Base-by-base conservation (phyloP, 345 rosid species). In the Aquilaria yunnanensis region DNA sequence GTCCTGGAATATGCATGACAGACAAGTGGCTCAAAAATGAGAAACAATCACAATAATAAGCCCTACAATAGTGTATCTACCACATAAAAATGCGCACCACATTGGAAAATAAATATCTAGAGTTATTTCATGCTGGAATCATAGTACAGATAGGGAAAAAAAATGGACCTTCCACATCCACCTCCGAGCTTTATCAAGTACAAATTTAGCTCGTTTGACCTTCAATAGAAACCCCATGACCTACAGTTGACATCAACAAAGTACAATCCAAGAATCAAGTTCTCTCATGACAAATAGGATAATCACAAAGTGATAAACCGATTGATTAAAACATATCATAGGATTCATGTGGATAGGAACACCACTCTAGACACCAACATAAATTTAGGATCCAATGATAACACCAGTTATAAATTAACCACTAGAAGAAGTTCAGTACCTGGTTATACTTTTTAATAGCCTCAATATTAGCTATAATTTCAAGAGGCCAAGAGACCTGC, bases 401-500 rank as follows among this genome's bases (percentile, higher is more conserved):
- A 45, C 34, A 37, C 46, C 57, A n/a, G 61, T 70, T 73, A 32
- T 16, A 66, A 61, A 6, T 23, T 11, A 72, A 61, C 65, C 68
- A 66, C 64, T 59, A 23, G 48, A 61, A 70, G 58, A 70, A 68
- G 49, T 37, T 37, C 43, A 50, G 32, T 76, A 94, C 99, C 91
- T 87, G 96, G 75, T 90, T 94, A 80, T 94, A 94, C 78, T 88
- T 94, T 77, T 84, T 90, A 68, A 90, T 94, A 57, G 93, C 85
- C 74, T 90, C 99, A 45, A 74, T 50, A 72, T 88, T 88, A 58
- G 91, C 97, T 70, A 90, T 91, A 70, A 94, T 96, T 80, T 90
- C 96, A 71, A 94, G 96, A 10, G 99, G 99, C 99, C 99, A 94
- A 66, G 97, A 79, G 59, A 90, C 96, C 98, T 93, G 84, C 54